phyloP scores from a whole-genome alignment of 2,329 filamentous ascomycete species.

The Polytolypa hystricis region DNA sequence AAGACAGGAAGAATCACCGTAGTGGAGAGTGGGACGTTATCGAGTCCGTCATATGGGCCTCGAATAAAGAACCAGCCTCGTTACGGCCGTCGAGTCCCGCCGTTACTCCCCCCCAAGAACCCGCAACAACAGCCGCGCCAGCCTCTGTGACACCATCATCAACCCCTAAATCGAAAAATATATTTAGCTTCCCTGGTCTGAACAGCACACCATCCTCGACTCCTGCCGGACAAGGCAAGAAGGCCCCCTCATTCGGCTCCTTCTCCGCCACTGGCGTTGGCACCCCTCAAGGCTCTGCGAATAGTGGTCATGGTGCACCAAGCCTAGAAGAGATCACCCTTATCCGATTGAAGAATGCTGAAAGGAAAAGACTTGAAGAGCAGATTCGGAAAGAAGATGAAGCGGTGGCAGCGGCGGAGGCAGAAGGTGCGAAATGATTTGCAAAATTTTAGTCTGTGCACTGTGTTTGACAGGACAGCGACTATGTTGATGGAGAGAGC shows the following conservation, averaged over 20 bases:
- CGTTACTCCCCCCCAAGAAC: constrained; percentile 14
- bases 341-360: constrained; percentile 47
- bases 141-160: constrained; percentile 10
- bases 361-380: constrained; percentile 43
- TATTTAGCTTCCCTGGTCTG: constrained; percentile 26
- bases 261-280: constrained; percentile 24
- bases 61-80: constrained; percentile 39
- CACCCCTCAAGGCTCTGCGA: constrained; percentile 18
- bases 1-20: constrained; percentile 36
- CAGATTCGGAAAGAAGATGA: constrained; percentile 42
- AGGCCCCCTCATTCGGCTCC: constrained; percentile 32
- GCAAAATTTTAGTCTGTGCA: too few relatives aligned
- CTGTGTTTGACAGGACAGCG: too few relatives aligned
- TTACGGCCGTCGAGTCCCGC: constrained; percentile 11
- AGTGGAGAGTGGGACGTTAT: constrained; percentile 38
- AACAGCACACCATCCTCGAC: constrained; percentile 16
- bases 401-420: constrained; percentile 26
- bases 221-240: constrained; percentile 17
- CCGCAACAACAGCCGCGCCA: constrained; percentile 16
- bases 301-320: constrained; percentile 18
- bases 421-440: too few relatives aligned
- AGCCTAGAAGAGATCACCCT: constrained; percentile 41
- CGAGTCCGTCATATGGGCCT: constrained; percentile 45
- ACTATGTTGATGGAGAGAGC: too few relatives aligned
- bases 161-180: constrained; percentile 12